Percentiles rank a stretch among this genome's conserved stretches.
Conservation (phyloP, 1,139 yeast species). For the Hansenula sp. region DNA sequence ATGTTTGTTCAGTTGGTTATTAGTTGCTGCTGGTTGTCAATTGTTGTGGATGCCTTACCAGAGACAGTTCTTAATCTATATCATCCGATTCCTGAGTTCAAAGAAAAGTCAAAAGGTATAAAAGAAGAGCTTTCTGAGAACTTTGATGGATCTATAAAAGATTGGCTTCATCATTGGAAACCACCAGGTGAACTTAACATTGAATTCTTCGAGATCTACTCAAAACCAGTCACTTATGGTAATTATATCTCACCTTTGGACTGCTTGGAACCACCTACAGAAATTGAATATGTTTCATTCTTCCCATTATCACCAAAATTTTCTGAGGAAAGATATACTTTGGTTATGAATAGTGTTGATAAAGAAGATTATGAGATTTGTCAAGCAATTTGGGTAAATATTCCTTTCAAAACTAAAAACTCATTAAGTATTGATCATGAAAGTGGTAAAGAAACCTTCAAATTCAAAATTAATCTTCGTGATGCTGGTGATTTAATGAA, state of each 20-base stretch:
- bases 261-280: not conserved
- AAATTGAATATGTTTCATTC: not conserved
- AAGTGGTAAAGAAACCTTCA: not conserved
- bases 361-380: not conserved
- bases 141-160: not conserved
- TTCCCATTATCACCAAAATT: not conserved
- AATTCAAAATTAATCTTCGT: constrained; percentile 2
- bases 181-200: constrained; percentile 1
- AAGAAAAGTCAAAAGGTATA: not conserved
- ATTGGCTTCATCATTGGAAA: constrained; percentile 1
- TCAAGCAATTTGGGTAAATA: constrained; percentile 2
- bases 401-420: not conserved
- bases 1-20: too few species aligned
- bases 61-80: too few species aligned
- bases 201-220: not conserved
- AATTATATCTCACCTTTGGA: constrained; percentile 3
- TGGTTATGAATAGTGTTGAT: constrained; percentile 1
- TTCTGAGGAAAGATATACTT: not conserved
- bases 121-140: too few species aligned
- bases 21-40: too few species aligned
- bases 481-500: constrained; percentile 28
- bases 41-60: too few species aligned
- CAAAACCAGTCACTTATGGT: not conserved
- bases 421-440: not conserved
- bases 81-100: too few species aligned